Conservation (phyloP, 2,329 filamentous ascomycete genomes). For the Geosmithia morbida region DNA sequence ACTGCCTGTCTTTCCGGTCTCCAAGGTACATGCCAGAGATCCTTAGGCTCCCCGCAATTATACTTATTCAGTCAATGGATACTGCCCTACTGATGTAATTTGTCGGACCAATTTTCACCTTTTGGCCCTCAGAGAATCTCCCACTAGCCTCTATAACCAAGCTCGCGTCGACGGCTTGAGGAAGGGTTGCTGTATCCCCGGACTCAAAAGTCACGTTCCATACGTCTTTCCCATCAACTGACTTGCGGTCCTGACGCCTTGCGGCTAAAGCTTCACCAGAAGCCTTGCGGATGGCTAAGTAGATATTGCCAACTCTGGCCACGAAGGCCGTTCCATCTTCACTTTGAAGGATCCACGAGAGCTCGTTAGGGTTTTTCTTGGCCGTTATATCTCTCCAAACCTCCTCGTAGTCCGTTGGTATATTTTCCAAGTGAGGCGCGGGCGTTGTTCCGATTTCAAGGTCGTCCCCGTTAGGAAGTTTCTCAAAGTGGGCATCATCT, state of each 20-base stretch:
- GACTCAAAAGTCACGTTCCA: neutral
- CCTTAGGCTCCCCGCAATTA: too few relatives aligned
- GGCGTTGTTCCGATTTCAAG: slow-evolving; percentile 7
- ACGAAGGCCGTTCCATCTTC: slow-evolving; percentile 6
- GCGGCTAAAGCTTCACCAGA: neutral
- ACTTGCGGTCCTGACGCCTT: neutral
- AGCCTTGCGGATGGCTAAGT: slow-evolving; percentile 6
- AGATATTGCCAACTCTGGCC: slow-evolving; percentile 7
- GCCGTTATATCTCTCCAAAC: slow-evolving; percentile 9
- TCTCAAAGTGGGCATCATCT: slow-evolving; percentile 9
- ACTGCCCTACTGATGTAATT: neutral
- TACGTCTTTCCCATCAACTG: neutral
- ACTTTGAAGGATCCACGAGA: slow-evolving; percentile 9
- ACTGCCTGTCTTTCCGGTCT: too few relatives aligned
- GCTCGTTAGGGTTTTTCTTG: slow-evolving; percentile 1
- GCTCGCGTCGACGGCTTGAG: neutral
- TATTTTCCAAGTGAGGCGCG: slow-evolving; percentile 5
- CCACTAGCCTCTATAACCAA: neutral
- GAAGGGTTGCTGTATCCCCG: neutral
- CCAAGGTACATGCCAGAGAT: too few relatives aligned
- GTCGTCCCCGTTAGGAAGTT: slow-evolving; percentile 8
- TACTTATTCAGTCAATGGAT: neutral
- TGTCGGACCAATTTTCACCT: neutral
- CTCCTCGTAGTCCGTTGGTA: slow-evolving; percentile 7
- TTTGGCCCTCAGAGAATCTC: neutral